phyloP scores from a whole-genome alignment of 495 filamentous ascomycete species.

The Penicillium ochrochloron region DNA sequence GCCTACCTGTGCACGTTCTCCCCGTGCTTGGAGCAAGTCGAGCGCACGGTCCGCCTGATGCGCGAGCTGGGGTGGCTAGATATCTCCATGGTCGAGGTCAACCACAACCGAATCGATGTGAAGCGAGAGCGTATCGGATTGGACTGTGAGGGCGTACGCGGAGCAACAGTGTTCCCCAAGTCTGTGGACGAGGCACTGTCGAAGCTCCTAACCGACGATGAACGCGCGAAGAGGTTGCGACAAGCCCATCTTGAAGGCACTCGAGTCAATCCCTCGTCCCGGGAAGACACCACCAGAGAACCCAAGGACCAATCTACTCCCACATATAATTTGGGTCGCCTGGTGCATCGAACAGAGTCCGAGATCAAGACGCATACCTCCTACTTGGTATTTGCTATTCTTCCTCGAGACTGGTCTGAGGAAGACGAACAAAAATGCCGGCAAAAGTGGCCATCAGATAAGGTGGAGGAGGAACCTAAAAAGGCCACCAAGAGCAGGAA shows the following conservation, averaged over 20 bases:
- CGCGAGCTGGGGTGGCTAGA: constrained; percentile 85
- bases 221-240: constrained; percentile 61
- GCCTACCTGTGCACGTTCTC: constrained; percentile 89
- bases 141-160: constrained; percentile 60
- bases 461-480: constrained; percentile 32
- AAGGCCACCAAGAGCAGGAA: constrained; percentile 51
- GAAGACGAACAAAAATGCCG: constrained; percentile 76
- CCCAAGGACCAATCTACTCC: constrained; percentile 22
- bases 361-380: constrained; percentile 95
- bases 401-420: constrained; percentile 82
- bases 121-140: constrained; percentile 78
- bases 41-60: constrained; percentile 76
- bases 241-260: constrained; percentile 20
- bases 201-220: constrained; percentile 73
- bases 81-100: constrained; percentile 88
- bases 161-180: constrained; percentile 61
- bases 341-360: constrained; percentile 78
- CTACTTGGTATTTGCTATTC: constrained; percentile 90
- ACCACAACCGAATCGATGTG: constrained; percentile 76
- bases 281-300: constrained; percentile 3
- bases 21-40: constrained; percentile 95
- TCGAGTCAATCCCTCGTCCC: neutral
- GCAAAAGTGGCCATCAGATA: constrained; percentile 62
- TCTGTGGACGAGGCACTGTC: constrained; percentile 78
- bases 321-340: constrained; percentile 65